Evolutionary conservation across 2,329 filamentous ascomycete species (phyloP).

Genomic region (Dactylellina haptotyla): DNA sequence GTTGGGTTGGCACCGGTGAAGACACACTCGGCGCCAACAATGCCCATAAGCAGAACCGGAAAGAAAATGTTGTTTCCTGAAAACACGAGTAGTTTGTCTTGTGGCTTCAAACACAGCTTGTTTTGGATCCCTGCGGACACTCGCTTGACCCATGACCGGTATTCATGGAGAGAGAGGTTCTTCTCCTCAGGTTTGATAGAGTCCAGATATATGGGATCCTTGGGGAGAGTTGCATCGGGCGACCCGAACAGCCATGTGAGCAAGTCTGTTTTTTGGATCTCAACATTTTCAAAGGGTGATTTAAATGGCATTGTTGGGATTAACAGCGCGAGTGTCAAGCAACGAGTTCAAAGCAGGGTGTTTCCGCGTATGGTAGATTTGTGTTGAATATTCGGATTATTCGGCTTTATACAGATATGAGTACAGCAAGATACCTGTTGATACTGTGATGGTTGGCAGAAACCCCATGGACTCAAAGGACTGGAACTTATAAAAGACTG

Average conservation of each 20-base stretch:
- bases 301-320: conserved; percentile 39
- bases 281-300: conserved; percentile 35
- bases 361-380: too few relatives aligned
- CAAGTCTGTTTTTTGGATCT: conserved; percentile 55
- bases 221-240: conserved; percentile 50
- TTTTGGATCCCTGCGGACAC: conserved; percentile 68
- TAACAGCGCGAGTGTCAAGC: too few relatives aligned
- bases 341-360: too few relatives aligned
- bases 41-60: conserved; percentile 75
- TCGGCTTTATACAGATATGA: background rate
- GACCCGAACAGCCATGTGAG: conserved; percentile 56
- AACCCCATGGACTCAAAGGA: too few relatives aligned
- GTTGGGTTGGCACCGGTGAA: conserved; percentile 80
- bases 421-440: too few relatives aligned
- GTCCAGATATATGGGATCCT: conserved; percentile 65
- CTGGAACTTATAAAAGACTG: background rate
- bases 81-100: conserved; percentile 78
- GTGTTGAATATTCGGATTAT: background rate
- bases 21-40: conserved; percentile 79
- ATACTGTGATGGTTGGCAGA: too few relatives aligned
- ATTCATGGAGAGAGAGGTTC: conserved; percentile 71
- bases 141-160: conserved; percentile 76
- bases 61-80: conserved; percentile 79
- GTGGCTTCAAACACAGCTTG: conserved; percentile 65
- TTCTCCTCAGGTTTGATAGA: conserved; percentile 74